phyloP scores from a whole-genome alignment of 2,329 filamentous ascomycete species.

The Lasiodiplodia citricola region DNA sequence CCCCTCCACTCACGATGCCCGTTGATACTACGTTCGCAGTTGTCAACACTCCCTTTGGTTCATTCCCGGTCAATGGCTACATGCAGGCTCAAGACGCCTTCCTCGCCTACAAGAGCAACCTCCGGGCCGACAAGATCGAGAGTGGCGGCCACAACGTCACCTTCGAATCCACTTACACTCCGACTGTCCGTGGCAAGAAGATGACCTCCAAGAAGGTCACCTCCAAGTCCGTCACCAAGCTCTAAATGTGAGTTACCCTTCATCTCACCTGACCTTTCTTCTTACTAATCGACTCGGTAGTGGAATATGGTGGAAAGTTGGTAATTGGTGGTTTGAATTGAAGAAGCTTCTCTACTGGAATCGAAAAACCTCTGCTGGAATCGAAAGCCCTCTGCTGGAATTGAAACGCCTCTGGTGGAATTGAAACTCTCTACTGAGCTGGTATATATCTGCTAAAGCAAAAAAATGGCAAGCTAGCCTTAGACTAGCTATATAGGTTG shows the following conservation, averaged over 20 bases:
- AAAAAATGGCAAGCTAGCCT: neutral
- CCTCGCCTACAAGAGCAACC: neutral
- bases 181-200: constrained; percentile 1
- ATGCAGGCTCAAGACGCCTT: neutral
- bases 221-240: neutral
- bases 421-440: neutral
- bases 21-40: constrained; percentile 13
- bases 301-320: neutral
- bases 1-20: neutral
- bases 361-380: neutral
- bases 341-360: neutral
- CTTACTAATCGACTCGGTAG: neutral
- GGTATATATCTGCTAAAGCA: neutral
- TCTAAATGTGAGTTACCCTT: neutral
- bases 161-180: neutral
- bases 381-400: neutral
- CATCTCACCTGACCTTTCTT: neutral
- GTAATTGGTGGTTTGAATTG: neutral
- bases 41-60: neutral
- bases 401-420: neutral
- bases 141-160: neutral
- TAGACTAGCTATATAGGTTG: neutral
- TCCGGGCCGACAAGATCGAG: neutral
- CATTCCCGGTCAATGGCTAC: neutral
- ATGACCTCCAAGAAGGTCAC: neutral